Base-by-base conservation (phyloP, 352 stramenopile species). In the Globisporangium iwayamae region DNA sequence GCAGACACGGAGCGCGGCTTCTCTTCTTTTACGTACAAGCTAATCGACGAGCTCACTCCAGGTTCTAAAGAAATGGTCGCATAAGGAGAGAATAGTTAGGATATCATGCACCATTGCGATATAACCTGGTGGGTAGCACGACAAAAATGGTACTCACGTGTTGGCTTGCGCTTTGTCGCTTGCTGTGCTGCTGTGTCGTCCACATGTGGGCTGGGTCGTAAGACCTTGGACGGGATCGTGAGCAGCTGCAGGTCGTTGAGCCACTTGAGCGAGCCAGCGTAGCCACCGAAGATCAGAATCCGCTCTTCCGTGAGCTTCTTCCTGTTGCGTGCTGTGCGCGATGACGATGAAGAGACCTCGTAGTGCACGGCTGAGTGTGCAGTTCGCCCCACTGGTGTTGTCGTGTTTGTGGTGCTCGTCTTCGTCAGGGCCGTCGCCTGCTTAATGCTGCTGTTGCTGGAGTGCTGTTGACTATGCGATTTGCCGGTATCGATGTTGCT, bases 251-350 rank as follows among this genome's bases (percentile, higher is more conserved):
- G n/a, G 60, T 92, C 83, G 60, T 89, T 78, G 1, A 90, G 71
- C 83, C 83, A 92, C 2, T 58, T 60, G 51, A 82, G 75, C 1
- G 71, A 75, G 0, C 83, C 83, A 47, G 76, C 77, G 43, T 92
- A 92, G 25, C 83, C 83, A 1, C 83, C 83, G 50, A 92, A 92
- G 4, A 92, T 53, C 36, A 92, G 41, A 13, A 90, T 25, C 14
- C 72, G 74, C 58, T 85, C 67, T 34, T 68, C 63, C 5, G 28
- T 36, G 6, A 51, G 5, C n/a, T 53, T 47, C 41, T 39, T 13
- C 3, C 53, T 39, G n/a, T 7, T 47, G 22, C 18, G 30, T 14
- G 6, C 11, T 18, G n/a, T 48, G 9, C 41, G 41, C 41, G 56
- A 45, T 14, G 51, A 45, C 0, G 30, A 36, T 1, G 30, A 36